Evolutionary conservation across 164 flowering plant genomes (phyloP).

Genomic region (Magnolia changhungtana): DNA sequence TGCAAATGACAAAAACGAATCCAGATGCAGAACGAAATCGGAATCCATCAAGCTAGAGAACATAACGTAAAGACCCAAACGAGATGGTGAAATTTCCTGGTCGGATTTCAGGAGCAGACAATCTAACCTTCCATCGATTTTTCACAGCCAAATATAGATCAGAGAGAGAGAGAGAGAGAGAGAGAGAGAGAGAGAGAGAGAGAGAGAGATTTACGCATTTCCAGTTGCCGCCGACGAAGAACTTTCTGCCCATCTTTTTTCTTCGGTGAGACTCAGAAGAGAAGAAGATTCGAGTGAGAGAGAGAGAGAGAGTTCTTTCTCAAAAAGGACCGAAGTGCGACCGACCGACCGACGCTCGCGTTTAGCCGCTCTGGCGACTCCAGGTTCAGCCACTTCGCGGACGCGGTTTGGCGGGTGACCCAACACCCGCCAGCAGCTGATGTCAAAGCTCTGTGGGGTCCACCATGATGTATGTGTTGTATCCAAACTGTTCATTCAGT

Average conservation of each 20-base stretch:
- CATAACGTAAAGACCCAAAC: background rate
- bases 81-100: background rate
- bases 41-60: background rate
- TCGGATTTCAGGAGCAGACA: background rate
- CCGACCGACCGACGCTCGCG: too few relatives aligned
- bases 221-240: constrained; percentile 97
- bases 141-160: background rate
- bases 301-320: background rate
- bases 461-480: too few relatives aligned
- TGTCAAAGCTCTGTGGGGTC: too few relatives aligned
- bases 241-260: constrained; percentile 59
- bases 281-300: background rate
- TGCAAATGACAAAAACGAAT: background rate
- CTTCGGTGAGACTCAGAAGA: background rate
- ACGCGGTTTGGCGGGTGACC: too few relatives aligned
- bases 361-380: too few relatives aligned
- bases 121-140: background rate
- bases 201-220: constrained; percentile 55
- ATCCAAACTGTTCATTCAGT: too few relatives aligned
- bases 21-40: background rate
- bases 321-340: too few relatives aligned
- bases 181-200: background rate
- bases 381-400: too few relatives aligned
- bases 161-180: background rate
- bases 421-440: too few relatives aligned